Evolutionary conservation across 768 basidiomycete genomes (phyloP), one percentile per base, ranked within the genome.

Genomic region (Aureoboletus auriporus): DNA sequence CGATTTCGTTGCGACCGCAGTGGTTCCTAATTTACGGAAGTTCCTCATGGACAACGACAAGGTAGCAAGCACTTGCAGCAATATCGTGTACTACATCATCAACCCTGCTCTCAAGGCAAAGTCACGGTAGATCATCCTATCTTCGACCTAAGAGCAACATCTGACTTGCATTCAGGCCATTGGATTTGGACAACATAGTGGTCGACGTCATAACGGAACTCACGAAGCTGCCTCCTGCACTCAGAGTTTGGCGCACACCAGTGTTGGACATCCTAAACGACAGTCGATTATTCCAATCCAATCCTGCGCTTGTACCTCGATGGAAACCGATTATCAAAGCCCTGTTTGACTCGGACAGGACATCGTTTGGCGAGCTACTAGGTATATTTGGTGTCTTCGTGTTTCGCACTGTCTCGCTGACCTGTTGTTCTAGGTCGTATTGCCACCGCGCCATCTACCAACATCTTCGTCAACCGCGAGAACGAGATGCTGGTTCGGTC

Each of bases 381-480:
- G 76, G 93, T 93, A 60, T 52, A 77, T 68, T 62, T 36, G 5
- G 50, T 23, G 37, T 62, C 11, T 50, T 71, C 14, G 58, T 68
- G 47, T 39, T 14, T 64, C 63, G 36, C 47, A 48, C n/a, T 65
- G 69, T 34, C 6, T 47, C 16, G 35, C 23, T 49, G 35, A 65
- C 8, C 39, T 56, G 6, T 69, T 23, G 10, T 33, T 39, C 30
- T 57, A 77, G 95, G 83, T 63, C 81, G 79, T 71, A 81, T 95
- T 44, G 83, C 89, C 1, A 83, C 89, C 3, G 82, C 84, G 0
- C 86, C 96, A 1, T 95, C 94, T 0, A 85, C 92, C 16, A 98
- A 96, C 59, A 96, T 99, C 46, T 99, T 99, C 68, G 86, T 92
- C 28, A 98, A 93, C 61, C 75, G 88, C 39, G 96, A 98, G 63